phyloP scores from a whole-genome alignment of 495 filamentous ascomycete species.

The Hyaloscypha variabilis region DNA sequence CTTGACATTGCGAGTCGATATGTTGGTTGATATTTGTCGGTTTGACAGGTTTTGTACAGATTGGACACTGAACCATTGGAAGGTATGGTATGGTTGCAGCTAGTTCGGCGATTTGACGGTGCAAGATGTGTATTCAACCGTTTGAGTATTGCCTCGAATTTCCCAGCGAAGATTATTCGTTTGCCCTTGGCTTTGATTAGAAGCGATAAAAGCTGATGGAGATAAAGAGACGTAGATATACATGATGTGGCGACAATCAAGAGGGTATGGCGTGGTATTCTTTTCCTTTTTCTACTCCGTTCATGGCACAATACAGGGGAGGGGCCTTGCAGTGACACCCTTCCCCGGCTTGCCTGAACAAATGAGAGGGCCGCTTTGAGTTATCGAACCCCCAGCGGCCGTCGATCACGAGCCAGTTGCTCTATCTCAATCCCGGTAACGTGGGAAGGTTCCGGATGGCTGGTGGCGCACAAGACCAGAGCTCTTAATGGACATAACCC shows the following conservation, averaged over 20 bases:
- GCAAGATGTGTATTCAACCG: neutral
- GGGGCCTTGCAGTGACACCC: neutral
- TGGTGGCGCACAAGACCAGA: no score
- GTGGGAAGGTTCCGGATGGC: neutral
- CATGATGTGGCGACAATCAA: neutral
- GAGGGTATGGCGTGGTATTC: no score
- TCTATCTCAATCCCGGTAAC: neutral
- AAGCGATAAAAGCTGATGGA: neutral
- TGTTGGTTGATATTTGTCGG: conserved; percentile 82
- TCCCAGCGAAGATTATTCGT: neutral
- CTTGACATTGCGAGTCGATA: conserved; percentile 79
- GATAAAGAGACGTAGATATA: neutral
- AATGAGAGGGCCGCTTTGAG: neutral
- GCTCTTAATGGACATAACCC: no score
- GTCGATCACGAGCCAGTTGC: neutral
- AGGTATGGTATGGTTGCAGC: neutral
- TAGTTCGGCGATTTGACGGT: neutral
- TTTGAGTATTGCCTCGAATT: neutral
- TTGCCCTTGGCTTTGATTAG: neutral
- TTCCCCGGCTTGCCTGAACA: neutral
- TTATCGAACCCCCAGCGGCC: neutral
- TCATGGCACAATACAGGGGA: neutral
- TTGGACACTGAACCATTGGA: conserved; percentile 79
- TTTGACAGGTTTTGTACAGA: conserved; percentile 76
- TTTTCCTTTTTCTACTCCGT: neutral